Evolutionary conservation across 192 early-diverging fungal genomes (phyloP), one percentile per base, ranked within the genome.

Genomic region (Coemansia sp.): DNA sequence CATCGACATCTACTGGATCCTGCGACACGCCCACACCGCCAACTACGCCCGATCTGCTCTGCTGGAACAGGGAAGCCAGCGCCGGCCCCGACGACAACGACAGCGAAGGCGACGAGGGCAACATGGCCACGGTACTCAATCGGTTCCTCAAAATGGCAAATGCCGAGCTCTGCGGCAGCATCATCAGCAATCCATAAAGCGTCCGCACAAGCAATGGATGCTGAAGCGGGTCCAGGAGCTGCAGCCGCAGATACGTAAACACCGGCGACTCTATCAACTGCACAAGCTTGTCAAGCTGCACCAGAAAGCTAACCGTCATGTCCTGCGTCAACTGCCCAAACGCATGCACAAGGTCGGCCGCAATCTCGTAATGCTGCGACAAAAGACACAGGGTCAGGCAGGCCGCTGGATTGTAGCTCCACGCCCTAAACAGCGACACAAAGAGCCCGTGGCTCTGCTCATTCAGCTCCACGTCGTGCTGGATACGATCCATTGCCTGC

Each of bases 201-300:
- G 93, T 91, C 60, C 95, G 93, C 81, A 89, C 87, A 32, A 99
- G 82, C 66, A 88, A 72, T n/a, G 96, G 93, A 67, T 96, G 87
- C 75, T 84, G 81, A 10, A 91, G 85, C 0, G 96, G 94, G 55
- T 99, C 98, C 34, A 98, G 73, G 7, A 99, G 81, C 75, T 98
- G 95, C 52, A 99, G 74, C 4, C 98, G 84, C 24, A 99, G 76
- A 62, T 90, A 92, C 6, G 95, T 96, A 81, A 99, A 99, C 16
- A 99, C 94, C 8, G 98, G 98, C 1, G 91, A 93, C 74, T 99
- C 98, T 18, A 99, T 68, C 5, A 99, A 81, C 76, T 98, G 96
- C 28, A 99, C 98, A 3, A 99, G 86, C 64, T 98, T 99, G 69
- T 99, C 98, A 24, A 98, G 87, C 68, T 98, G 96, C 34, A 99